phyloP scores from a whole-genome alignment of 75 land plant genomes.

The Chamaecyparis obtusa region DNA sequence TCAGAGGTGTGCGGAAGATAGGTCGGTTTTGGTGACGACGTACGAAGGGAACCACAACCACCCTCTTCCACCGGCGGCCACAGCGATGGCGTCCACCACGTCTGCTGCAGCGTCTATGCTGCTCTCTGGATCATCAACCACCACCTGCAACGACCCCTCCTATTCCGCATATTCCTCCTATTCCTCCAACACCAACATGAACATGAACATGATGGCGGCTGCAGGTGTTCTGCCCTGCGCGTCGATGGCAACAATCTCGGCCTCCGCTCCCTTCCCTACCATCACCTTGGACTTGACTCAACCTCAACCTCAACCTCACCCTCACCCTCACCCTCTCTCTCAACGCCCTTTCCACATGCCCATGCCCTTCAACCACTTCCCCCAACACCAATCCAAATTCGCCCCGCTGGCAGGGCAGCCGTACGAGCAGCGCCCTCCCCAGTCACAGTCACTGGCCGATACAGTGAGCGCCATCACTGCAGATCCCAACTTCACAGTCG shows the following conservation, averaged over 20 bases:
- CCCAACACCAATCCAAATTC: neutral
- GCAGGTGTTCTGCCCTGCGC: constrained; percentile 7
- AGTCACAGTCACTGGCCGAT: constrained; percentile 25
- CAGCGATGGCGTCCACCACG: constrained; percentile 21
- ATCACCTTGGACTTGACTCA: constrained; percentile 55
- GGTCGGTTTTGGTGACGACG: neutral
- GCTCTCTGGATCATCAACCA: constrained; percentile 28
- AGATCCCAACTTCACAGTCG: constrained; percentile 74
- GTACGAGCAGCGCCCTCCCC: neutral
- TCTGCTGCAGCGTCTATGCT: constrained; percentile 44
- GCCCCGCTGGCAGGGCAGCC: neutral
- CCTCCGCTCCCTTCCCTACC: constrained; percentile 65
- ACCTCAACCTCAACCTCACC: neutral
- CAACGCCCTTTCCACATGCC: neutral
- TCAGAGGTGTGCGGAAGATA: neutral
- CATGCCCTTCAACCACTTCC: too few relatives aligned
- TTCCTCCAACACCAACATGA: too few relatives aligned
- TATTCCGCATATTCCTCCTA: too few relatives aligned
- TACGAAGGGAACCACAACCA: neutral
- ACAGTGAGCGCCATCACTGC: constrained; percentile 47
- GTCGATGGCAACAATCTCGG: constrained; percentile 42
- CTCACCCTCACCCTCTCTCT: neutral
- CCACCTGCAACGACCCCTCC: too few relatives aligned
- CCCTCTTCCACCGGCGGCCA: neutral
- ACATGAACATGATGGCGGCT: neutral